Evolutionary conservation across 2,329 filamentous ascomycete species (phyloP).

Genomic region (Phaeoacremonium minimum): DNA sequence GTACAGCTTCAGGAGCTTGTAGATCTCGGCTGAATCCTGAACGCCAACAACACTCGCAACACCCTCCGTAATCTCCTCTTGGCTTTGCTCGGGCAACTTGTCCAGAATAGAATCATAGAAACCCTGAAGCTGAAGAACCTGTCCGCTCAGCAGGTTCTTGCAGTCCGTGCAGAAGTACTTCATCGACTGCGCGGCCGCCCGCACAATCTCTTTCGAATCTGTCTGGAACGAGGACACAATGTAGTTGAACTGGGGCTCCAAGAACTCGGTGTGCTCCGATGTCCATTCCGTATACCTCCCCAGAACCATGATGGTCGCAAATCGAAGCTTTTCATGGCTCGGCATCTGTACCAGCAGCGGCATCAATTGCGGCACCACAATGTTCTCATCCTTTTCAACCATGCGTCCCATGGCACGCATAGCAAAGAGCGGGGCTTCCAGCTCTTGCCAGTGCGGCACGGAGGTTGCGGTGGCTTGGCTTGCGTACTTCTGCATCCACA

Average conservation of each 20-base stretch:
- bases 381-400: conserved; percentile 84
- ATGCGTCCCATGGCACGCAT: conserved; percentile 95
- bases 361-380: conserved; percentile 87
- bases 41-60: conserved; percentile 88
- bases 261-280: conserved; percentile 83
- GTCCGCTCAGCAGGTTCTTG: conserved; percentile 75
- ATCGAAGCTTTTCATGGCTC: conserved; percentile 94
- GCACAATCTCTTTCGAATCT: conserved; percentile 82
- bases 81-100: conserved; percentile 77
- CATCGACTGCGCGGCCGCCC: conserved; percentile 88
- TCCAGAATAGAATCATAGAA: conserved; percentile 92
- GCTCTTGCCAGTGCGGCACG: conserved; percentile 92
- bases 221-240: conserved; percentile 91
- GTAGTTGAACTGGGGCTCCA: conserved; percentile 91
- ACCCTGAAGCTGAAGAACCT: conserved; percentile 79
- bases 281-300: conserved; percentile 99
- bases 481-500: conserved; percentile 83
- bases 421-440: conserved; percentile 92
- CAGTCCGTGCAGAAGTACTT: conserved; percentile 98
- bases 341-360: conserved; percentile 92
- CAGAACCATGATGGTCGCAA: conserved; percentile 96
- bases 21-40: conserved; percentile 75
- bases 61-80: conserved; percentile 95
- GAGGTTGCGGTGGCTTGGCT: conserved; percentile 66
- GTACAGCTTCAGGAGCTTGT: conserved; percentile 83